These are phyloP conservation scores for Sphaerulina vaccinii DNA, from an alignment of 2,329 filamentous ascomycete species.

Conservation along the genomic window DNA sequence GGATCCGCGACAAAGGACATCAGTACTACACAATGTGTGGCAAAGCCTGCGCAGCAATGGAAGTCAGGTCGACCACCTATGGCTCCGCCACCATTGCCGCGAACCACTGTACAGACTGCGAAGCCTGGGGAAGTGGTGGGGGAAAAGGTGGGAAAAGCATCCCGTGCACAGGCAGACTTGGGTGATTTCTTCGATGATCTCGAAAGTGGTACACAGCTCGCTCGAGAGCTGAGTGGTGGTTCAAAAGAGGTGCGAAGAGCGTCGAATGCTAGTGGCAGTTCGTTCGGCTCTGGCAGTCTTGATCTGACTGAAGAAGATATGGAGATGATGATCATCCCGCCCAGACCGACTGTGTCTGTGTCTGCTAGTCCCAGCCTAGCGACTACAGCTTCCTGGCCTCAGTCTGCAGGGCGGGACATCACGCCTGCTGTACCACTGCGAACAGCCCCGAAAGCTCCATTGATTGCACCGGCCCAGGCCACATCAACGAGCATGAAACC, in stretches of 20 bases:
- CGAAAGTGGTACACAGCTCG: conserved; percentile 48
- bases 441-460: background rate
- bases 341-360: conserved; percentile 13
- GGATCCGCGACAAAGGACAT: background rate
- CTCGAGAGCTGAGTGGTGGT: conserved; percentile 41
- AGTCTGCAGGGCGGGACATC: background rate
- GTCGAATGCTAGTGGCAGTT: conserved; percentile 23
- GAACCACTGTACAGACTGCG: background rate
- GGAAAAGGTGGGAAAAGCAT: too few relatives aligned
- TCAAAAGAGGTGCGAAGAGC: background rate
- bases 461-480: background rate
- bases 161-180: conserved; percentile 23
- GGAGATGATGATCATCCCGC: conserved; percentile 36
- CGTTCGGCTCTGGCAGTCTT: conserved; percentile 43
- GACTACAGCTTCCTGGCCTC: conserved; percentile 1
- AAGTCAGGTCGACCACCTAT: background rate
- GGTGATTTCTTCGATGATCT: conserved; percentile 41
- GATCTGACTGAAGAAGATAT: conserved; percentile 45
- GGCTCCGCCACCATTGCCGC: background rate
- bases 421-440: conserved; percentile 5
- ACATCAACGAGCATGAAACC: conserved; percentile 2
- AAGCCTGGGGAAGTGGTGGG: background rate
- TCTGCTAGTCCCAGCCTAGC: conserved; percentile 2
- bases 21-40: background rate
- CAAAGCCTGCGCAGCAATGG: background rate